These are phyloP conservation scores for Kwoniella shivajii DNA, from an alignment of 1,284 basidiomycete species.

Conservation along the genomic window DNA sequence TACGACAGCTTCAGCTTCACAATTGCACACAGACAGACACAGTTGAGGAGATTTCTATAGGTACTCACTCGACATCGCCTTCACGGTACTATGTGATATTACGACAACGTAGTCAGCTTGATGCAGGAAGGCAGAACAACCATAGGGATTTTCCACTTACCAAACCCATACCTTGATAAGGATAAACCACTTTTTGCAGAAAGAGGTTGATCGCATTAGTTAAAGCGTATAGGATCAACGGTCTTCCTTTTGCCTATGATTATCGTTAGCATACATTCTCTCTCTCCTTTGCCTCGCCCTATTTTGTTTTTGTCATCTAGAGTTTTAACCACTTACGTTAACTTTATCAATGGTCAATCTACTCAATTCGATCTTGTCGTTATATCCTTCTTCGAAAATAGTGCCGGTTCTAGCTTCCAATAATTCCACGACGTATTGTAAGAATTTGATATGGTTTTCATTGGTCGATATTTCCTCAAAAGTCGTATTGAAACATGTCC, in stretches of 20 bases:
- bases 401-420: constrained; percentile 74
- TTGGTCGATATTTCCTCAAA: constrained; percentile 57
- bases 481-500: constrained; percentile 73
- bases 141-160: constrained; percentile 6
- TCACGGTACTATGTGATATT: constrained; percentile 30
- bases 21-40: no score
- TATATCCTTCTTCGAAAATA: constrained; percentile 65
- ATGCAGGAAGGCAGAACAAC: neutral
- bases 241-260: constrained; percentile 58
- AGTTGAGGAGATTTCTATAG: neutral
- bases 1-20: neutral
- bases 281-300: constrained; percentile 54
- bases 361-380: constrained; percentile 63
- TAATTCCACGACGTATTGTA: constrained; percentile 65
- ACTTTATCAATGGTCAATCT: constrained; percentile 79
- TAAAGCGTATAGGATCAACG: constrained; percentile 69
- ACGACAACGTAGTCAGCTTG: constrained; percentile 1
- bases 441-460: constrained; percentile 56
- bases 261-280: neutral
- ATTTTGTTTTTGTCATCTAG: neutral
- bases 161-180: constrained; percentile 36
- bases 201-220: constrained; percentile 61
- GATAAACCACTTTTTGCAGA: constrained; percentile 36
- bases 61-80: constrained; percentile 54
- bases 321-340: constrained; percentile 57